phyloP scores from a whole-genome alignment of 2,329 filamentous ascomycete genomes.

The Reticulascus tulasneorum region DNA sequence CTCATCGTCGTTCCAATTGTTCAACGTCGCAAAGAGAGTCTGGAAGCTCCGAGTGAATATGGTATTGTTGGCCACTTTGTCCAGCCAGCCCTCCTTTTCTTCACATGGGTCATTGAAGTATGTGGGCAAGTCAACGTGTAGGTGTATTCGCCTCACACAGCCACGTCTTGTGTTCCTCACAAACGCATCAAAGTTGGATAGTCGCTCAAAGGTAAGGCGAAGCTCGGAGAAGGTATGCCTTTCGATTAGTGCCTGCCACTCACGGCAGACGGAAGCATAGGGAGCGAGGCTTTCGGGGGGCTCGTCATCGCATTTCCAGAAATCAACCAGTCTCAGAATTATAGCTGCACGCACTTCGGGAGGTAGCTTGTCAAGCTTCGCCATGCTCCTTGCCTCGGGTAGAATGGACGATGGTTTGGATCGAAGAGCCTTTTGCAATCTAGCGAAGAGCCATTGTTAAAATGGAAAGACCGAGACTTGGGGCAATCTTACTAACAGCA shows the following conservation, averaged over 20 bases:
- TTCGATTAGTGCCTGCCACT: constrained; percentile 22
- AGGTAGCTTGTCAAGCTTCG: constrained; percentile 8
- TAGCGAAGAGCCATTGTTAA: constrained; percentile 1
- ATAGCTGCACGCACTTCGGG: constrained; percentile 13
- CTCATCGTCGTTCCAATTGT: constrained; percentile 15
- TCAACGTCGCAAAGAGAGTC: constrained; percentile 19
- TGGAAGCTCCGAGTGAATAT: constrained; percentile 19
- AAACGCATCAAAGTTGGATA: constrained; percentile 16
- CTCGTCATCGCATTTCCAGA: constrained; percentile 14
- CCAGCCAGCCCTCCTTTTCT: constrained; percentile 18
- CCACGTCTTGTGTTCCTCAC: constrained; percentile 16
- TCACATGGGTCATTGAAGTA: constrained; percentile 16
- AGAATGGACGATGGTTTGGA: too few relatives aligned
- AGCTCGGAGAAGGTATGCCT: constrained; percentile 18
- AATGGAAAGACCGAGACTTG: too few relatives aligned
- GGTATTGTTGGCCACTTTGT: constrained; percentile 21
- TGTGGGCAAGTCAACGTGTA: constrained; percentile 18
- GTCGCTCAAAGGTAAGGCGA: constrained; percentile 12
- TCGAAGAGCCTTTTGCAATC: constrained; percentile 3
- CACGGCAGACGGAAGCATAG: constrained; percentile 21
- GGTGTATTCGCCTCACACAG: constrained; percentile 16
- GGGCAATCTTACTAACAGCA: too few relatives aligned
- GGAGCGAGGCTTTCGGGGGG: constrained; percentile 10
- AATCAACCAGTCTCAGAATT: constrained; percentile 12
- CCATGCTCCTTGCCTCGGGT: constrained; percentile 8